phyloP scores from a whole-genome alignment of 2,329 filamentous ascomycete genomes.

The Massarina eburnea region DNA sequence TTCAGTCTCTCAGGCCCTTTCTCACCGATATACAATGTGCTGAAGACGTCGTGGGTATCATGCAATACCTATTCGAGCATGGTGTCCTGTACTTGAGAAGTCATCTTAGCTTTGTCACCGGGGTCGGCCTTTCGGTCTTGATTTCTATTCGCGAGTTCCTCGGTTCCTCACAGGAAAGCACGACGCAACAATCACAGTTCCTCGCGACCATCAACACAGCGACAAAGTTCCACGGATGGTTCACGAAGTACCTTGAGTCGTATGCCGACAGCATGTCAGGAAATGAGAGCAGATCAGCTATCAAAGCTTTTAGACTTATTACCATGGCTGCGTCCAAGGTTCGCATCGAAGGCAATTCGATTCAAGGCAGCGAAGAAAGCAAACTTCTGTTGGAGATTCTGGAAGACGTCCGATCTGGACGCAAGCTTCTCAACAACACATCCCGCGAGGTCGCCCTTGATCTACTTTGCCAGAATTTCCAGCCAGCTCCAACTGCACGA shows the following conservation, averaged over 20 bases:
- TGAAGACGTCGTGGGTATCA: conserved; percentile 84
- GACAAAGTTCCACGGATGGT: conserved; percentile 75
- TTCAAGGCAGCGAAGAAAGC: conserved; percentile 73
- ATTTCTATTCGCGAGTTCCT: conserved; percentile 78
- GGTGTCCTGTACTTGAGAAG: conserved; percentile 66
- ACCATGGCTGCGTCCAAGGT: conserved; percentile 69
- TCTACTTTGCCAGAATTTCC: conserved; percentile 75
- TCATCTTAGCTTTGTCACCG: conserved; percentile 75
- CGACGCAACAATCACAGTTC: conserved; percentile 83
- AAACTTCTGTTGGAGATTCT: conserved; percentile 78
- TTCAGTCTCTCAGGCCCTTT: conserved; percentile 77
- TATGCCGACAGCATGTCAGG: conserved; percentile 43
- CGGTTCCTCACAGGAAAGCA: conserved; percentile 72
- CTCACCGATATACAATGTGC: conserved; percentile 83
- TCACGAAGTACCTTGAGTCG: conserved; percentile 66
- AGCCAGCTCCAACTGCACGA: conserved; percentile 57
- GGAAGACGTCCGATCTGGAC: conserved; percentile 65
- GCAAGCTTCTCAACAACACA: conserved; percentile 68
- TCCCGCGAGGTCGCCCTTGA: conserved; percentile 71
- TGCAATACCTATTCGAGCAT: conserved; percentile 76
- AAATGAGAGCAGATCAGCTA: conserved; percentile 29
- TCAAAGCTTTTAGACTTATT: conserved; percentile 65
- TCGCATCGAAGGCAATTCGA: conserved; percentile 67
- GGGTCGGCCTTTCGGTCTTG: conserved; percentile 76
- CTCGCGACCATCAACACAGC: conserved; percentile 75